Percentiles rank a stretch among this genome's conserved stretches.
These are phyloP conservation scores for Pseudopediastrum boryanum DNA, from an alignment of 139 green algal species.

Conservation along the genomic window DNA sequence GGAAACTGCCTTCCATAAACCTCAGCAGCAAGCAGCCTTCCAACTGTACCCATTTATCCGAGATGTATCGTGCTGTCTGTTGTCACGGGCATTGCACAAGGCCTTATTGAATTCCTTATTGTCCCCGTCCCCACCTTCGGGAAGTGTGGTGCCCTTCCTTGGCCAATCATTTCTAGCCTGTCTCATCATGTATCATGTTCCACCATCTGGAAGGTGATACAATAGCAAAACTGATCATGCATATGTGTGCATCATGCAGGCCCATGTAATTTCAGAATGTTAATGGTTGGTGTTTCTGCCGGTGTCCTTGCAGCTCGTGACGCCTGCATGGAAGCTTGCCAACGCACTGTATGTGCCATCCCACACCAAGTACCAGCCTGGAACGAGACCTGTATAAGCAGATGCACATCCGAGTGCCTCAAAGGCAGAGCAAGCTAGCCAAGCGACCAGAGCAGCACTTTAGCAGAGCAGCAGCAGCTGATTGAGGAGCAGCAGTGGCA, in stretches of 20 bases:
- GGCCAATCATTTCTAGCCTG: background rate
- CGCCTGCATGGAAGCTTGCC: conserved; percentile 92
- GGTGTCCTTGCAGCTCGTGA: conserved; percentile 61
- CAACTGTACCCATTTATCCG: too few species aligned
- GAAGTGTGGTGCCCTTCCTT: background rate
- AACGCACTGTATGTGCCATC: conserved; percentile 83
- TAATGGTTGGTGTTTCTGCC: background rate
- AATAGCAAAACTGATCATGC: background rate
- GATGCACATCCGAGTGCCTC: conserved; percentile 87
- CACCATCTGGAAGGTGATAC: background rate
- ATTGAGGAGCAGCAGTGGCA: too few species aligned
- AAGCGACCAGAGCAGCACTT: too few species aligned
- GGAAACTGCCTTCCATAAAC: background rate
- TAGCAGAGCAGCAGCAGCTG: too few species aligned
- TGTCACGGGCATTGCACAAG: too few species aligned
- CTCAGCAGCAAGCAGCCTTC: too few species aligned
- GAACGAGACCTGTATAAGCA: conserved; percentile 90
- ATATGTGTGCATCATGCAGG: background rate
- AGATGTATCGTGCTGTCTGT: too few species aligned
- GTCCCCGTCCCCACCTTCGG: too few species aligned
- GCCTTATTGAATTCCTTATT: too few species aligned
- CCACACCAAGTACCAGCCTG: conserved; percentile 94
- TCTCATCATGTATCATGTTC: background rate
- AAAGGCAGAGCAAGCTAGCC: conserved; percentile 37
- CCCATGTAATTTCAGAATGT: background rate